Evolutionary conservation across 1,139 yeast genomes (phyloP).

Genomic region (Scheffersomyces insectosa): DNA sequence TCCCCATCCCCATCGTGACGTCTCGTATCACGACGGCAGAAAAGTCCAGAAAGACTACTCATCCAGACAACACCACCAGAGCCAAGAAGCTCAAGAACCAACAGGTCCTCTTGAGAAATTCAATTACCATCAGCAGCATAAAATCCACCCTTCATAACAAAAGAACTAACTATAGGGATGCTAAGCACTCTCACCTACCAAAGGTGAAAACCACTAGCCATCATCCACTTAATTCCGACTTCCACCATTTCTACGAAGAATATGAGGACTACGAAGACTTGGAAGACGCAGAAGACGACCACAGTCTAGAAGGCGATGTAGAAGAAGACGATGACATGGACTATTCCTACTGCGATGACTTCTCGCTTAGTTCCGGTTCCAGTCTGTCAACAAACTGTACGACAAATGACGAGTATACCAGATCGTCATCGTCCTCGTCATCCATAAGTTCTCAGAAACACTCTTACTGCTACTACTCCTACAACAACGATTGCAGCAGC

Average conservation of each 20-base stretch:
- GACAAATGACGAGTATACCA: no score
- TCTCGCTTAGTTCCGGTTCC: not conserved
- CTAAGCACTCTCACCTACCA: not conserved
- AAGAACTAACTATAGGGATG: not conserved
- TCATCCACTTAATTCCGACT: not conserved
- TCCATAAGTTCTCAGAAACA: not conserved
- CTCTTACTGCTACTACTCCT: not conserved
- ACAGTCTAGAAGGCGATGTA: constrained; percentile 1
- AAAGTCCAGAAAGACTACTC: no score
- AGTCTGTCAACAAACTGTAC: not conserved
- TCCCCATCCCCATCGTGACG: not conserved
- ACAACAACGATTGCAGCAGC: not conserved
- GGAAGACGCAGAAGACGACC: not conserved
- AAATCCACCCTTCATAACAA: not conserved
- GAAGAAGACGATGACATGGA: constrained; percentile 3
- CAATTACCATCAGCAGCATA: not conserved
- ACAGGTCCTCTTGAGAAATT: not conserved
- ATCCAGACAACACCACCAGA: not conserved
- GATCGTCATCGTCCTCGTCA: constrained; percentile 3
- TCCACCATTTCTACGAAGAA: not conserved
- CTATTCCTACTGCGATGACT: not conserved
- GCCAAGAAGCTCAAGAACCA: not conserved
- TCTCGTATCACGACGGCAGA: no score
- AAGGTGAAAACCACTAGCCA: not conserved
- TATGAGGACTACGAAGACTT: not conserved